Base-by-base conservation (phyloP, 139 green algal genomes). In the Mesostigma viride region DNA sequence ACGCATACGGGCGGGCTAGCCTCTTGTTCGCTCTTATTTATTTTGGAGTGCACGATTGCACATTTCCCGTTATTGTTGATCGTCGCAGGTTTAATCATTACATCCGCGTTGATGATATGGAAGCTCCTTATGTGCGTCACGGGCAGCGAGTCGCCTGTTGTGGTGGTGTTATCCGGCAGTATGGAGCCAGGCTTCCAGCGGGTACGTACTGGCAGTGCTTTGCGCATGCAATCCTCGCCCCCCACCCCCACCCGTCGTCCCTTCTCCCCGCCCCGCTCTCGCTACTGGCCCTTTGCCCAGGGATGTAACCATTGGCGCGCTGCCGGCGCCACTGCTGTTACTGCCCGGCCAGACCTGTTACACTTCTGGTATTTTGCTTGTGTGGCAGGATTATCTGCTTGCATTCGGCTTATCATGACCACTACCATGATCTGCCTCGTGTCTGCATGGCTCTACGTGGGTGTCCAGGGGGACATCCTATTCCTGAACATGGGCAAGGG, bases 161-260 rank as follows among this genome's bases (percentile, higher is more conserved):
- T 99, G 30, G 93, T 99, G 8, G 93, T 99, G 8, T 80, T 99
- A 6, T 94, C 83, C 61, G 93, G 93, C 1, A 94, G 84, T 80
- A 99, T 99, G 93, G 93, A 99, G 75, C 93, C 93, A 2, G 93
- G 80, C 0, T 97, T 97, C 69, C 85, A 92, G 57, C 74, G 91
- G 0, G 68, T 75, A 34, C 26, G 68, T 62, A 51, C 40, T 51
- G 8, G 8, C 14, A 8, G 11, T 51, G 40, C 40, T 51, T 51
- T n/a, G 14, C 40, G 14, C 14, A 51, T 51, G 40, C 40, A 51
- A 51, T 51, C 14, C 14, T 14, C 14, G 40, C n/a, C n/a, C n/a
- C n/a, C n/a, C n/a, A n/a, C n/a, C n/a, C n/a, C n/a, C n/a, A n/a
- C n/a, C n/a, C n/a, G n/a, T n/a, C n/a, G n/a, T n/a, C n/a, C n/a